Conservation (phyloP, 371 early-diverging fungal genomes). For the Mortierella sp. region DNA sequence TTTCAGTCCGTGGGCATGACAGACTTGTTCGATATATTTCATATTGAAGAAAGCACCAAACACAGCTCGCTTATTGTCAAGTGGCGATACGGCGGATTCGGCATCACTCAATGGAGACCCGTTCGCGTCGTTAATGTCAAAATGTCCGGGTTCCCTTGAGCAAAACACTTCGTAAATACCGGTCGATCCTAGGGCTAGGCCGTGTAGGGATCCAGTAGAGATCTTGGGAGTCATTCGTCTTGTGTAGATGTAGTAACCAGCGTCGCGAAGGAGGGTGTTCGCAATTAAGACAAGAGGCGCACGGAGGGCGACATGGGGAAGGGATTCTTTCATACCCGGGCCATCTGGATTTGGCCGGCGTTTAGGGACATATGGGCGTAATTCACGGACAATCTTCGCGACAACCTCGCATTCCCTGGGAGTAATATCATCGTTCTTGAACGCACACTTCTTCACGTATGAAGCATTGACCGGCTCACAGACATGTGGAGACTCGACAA, state of each 20-base stretch:
- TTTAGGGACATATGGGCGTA: neutral
- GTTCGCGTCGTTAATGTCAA: neutral
- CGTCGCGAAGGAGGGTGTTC: neutral
- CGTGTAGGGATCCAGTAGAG: neutral
- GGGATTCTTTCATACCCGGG: neutral
- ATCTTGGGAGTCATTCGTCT: neutral
- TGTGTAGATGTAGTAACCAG: neutral
- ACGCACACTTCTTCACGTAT: neutral
- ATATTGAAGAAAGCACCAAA: neutral
- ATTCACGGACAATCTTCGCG: neutral
- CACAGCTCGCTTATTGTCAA: neutral
- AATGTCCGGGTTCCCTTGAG: neutral
- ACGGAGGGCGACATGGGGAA: neutral
- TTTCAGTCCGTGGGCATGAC: neutral
- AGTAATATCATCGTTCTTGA: neutral
- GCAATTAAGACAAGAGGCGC: neutral
- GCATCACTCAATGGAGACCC: neutral
- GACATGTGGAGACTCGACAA: neutral
- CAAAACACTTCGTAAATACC: neutral
- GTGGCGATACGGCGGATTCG: neutral
- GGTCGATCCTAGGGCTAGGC: neutral
- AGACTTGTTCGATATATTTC: neutral
- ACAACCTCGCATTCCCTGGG: neutral
- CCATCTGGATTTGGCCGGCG: neutral
- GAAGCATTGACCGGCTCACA: neutral